phyloP scores from a whole-genome alignment of 2,329 filamentous ascomycete species.

The Aureobasidium mangrovei region DNA sequence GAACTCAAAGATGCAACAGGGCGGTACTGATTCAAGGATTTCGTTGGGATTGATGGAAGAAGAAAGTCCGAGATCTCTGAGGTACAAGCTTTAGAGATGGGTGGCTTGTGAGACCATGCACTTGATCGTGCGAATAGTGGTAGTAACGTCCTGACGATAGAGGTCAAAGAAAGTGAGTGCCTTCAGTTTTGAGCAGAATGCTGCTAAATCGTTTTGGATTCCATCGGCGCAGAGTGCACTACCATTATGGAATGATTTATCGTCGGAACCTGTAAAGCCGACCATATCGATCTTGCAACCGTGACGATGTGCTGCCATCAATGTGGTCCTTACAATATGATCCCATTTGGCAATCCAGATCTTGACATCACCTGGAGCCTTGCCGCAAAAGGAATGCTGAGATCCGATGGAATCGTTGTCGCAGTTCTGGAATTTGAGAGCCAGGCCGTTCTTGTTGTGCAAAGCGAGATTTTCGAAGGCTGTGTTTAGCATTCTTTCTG shows the following conservation, averaged over 20 bases:
- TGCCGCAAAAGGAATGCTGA: neutral
- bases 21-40: too few species aligned
- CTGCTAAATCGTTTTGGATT: neutral
- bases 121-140: neutral
- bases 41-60: too few species aligned
- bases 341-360: neutral
- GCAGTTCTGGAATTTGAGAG: neutral
- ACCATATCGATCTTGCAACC: neutral
- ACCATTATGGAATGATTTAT: neutral
- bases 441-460: neutral
- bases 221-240: neutral
- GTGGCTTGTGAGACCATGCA: neutral
- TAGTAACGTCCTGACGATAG: neutral
- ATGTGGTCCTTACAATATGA: neutral
- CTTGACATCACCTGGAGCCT: fast-evolving
- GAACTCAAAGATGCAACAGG: neutral
- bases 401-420: neutral
- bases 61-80: too few species aligned
- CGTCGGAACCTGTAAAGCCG: neutral
- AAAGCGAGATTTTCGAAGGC: neutral
- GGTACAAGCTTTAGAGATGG: neutral
- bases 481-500: neutral
- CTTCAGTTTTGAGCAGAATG: neutral
- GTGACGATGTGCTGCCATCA: neutral
- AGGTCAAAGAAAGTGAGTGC: neutral